Evolutionary conservation across 805 yeast genomes (phyloP).

Genomic region (Wickerhamomyces bisporus): DNA sequence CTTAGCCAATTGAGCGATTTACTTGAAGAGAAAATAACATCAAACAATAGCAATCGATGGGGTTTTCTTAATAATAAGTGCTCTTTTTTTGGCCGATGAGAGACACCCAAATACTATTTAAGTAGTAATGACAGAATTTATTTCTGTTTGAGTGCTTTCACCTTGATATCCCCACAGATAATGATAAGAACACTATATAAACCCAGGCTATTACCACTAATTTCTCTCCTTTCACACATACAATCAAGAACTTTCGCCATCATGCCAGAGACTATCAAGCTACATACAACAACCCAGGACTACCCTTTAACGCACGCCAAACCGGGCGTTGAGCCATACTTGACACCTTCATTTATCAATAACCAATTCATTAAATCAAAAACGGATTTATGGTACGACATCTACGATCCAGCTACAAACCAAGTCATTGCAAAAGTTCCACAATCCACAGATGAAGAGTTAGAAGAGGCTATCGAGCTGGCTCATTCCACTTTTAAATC

Average conservation of each 20-base stretch:
- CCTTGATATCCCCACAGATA: too few species aligned
- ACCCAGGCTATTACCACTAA: too few species aligned
- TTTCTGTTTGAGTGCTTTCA: too few species aligned
- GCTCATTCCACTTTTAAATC: slow-evolving; percentile 56
- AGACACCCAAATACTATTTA: too few species aligned
- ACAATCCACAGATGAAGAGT: slow-evolving; percentile 58
- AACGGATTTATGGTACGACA: slow-evolving; percentile 54
- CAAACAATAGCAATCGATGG: too few species aligned
- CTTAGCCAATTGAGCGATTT: background rate
- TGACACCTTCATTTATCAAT: slow-evolving; percentile 45
- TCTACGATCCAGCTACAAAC: slow-evolving; percentile 72
- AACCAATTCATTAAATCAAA: slow-evolving; percentile 41
- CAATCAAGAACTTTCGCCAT: too few species aligned
- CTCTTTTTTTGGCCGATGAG: too few species aligned
- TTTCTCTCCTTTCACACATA: too few species aligned
- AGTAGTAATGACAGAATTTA: too few species aligned
- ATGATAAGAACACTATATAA: too few species aligned
- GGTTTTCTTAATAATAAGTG: too few species aligned
- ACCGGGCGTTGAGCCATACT: slow-evolving; percentile 35
- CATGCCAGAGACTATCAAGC: slow-evolving; percentile 11
- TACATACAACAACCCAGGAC: slow-evolving; percentile 29
- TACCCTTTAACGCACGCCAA: slow-evolving; percentile 39
- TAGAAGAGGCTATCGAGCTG: slow-evolving; percentile 56
- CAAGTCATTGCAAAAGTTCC: slow-evolving; percentile 61
- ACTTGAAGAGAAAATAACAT: background rate